These are phyloP conservation scores for Alternaria hordeiaustralica DNA, from an alignment of 2,329 filamentous ascomycete species.

Conservation along the genomic window DNA sequence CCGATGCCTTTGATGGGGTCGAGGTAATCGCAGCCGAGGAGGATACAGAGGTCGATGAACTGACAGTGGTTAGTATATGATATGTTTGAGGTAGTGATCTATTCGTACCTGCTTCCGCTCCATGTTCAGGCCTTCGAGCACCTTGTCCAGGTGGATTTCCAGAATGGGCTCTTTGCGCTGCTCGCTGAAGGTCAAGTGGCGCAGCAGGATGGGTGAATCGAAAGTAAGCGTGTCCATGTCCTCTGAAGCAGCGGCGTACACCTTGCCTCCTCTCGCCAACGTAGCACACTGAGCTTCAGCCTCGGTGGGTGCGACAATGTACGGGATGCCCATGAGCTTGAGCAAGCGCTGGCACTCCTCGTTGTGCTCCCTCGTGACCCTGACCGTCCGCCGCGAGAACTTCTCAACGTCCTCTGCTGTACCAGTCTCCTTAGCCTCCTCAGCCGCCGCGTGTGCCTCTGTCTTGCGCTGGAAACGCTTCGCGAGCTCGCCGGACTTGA, in stretches of 20 bases:
- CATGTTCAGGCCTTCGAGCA: constrained; percentile 87
- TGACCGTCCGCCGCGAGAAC: constrained; percentile 89
- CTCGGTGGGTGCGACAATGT: constrained; percentile 93
- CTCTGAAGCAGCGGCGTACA: constrained; percentile 94
- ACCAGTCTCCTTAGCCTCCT: constrained; percentile 96
- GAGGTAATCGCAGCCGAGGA: constrained; percentile 96
- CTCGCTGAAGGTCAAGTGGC: constrained; percentile 96
- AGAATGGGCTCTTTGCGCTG: constrained; percentile 97
- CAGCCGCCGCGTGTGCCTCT: constrained; percentile 85
- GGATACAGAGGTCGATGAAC: constrained; percentile 97
- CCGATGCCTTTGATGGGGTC: constrained; percentile 96
- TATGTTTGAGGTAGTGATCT: background rate
- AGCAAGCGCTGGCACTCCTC: constrained; percentile 89
- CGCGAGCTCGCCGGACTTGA: constrained; percentile 96
- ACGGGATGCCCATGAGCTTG: constrained; percentile 95
- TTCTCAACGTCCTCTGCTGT: constrained; percentile 98
- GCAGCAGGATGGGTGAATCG: constrained; percentile 84
- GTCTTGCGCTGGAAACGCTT: constrained; percentile 96
- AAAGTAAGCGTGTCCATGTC: constrained; percentile 99
- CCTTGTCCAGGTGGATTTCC: constrained; percentile 87
- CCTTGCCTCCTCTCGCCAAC: constrained; percentile 87
- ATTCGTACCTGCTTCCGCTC: constrained; percentile 75
- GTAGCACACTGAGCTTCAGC: constrained; percentile 96
- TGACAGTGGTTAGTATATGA: constrained; percentile 47
- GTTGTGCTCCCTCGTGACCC: constrained; percentile 97